Percentiles rank a stretch among this genome's conserved stretches.
phyloP scores from a whole-genome alignment of 2,329 filamentous ascomycete genomes.

The Pyrenophora graminea region DNA sequence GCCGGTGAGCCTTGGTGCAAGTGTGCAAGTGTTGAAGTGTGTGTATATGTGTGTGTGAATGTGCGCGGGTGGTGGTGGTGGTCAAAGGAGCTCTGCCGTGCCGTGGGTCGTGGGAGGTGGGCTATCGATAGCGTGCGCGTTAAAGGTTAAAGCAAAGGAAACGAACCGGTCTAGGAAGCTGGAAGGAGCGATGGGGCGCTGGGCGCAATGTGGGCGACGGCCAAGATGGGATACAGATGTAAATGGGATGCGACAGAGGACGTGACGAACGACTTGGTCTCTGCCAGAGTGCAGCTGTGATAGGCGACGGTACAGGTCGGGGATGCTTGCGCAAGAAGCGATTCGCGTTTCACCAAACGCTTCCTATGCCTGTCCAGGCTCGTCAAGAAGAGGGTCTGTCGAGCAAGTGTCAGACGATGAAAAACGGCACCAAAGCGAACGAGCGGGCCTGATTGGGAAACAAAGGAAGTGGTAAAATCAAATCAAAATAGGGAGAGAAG shows the following conservation, averaged over 20 bases:
- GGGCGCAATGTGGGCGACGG: background rate
- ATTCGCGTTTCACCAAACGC: conserved; percentile 45
- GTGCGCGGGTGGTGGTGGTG: background rate
- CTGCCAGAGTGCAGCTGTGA: background rate
- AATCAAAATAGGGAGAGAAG: background rate
- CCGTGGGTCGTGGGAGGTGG: background rate
- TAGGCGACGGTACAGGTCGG: conserved; percentile 5
- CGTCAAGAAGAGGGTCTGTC: conserved; percentile 2
- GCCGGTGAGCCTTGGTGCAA: background rate
- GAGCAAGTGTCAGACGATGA: conserved; percentile 11
- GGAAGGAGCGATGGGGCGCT: conserved; percentile 3
- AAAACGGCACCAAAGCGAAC: background rate
- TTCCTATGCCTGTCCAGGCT: conserved; percentile 15
- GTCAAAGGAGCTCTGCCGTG: conserved; percentile 4
- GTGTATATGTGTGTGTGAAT: background rate
- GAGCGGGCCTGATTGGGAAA: background rate
- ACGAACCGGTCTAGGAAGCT: background rate
- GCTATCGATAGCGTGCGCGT: conserved; percentile 12
- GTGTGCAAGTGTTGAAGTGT: no score
- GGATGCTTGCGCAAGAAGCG: conserved; percentile 26
- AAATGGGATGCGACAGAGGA: background rate
- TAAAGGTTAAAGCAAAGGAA: background rate
- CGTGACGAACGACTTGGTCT: conserved; percentile 2
- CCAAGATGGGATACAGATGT: background rate
- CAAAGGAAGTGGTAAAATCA: background rate